Conservation (phyloP, 2,329 filamentous ascomycete genomes). For the Aspergillus jensenii region DNA sequence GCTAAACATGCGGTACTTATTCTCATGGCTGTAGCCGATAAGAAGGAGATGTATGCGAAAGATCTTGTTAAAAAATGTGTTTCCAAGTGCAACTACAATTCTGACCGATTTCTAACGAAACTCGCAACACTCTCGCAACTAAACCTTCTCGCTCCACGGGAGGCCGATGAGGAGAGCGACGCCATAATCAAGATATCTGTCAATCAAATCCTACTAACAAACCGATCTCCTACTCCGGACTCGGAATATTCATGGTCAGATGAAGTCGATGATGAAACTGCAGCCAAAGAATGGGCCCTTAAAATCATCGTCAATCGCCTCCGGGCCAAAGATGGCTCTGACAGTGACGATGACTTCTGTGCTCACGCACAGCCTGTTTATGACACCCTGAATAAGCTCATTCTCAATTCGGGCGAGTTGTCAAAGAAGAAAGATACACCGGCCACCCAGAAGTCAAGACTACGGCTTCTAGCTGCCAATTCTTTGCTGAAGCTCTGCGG, state of each 20-base stretch:
- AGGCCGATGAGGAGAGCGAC: constrained; percentile 71
- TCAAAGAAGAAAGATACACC: constrained; percentile 75
- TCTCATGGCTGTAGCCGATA: constrained; percentile 72
- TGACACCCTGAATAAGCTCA: constrained; percentile 73
- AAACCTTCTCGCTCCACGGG: constrained; percentile 70
- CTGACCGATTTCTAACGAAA: constrained; percentile 68
- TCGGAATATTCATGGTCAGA: constrained; percentile 66
- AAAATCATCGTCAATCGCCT: constrained; percentile 85
- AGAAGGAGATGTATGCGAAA: constrained; percentile 80
- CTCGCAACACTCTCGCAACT: constrained; percentile 61
- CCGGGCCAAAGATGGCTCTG: constrained; percentile 60
- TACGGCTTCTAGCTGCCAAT: constrained; percentile 79
- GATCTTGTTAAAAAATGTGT: constrained; percentile 77
- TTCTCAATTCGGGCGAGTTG: constrained; percentile 75
- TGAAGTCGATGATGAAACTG: constrained; percentile 75
- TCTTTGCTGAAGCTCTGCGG: constrained; percentile 81
- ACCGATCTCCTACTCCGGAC: constrained; percentile 57
- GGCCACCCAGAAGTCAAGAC: constrained; percentile 71
- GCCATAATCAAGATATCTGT: constrained; percentile 76
- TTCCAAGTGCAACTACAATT: constrained; percentile 71
- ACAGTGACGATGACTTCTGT: constrained; percentile 45
- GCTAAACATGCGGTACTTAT: constrained; percentile 95
- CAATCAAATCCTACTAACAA: constrained; percentile 70
- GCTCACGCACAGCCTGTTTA: constrained; percentile 67
- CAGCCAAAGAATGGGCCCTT: constrained; percentile 79